Evolutionary conservation across 2,329 filamentous ascomycete genomes (phyloP), one percentile per base, ranked within the genome.

Genomic region (Colletotrichum sp.): DNA sequence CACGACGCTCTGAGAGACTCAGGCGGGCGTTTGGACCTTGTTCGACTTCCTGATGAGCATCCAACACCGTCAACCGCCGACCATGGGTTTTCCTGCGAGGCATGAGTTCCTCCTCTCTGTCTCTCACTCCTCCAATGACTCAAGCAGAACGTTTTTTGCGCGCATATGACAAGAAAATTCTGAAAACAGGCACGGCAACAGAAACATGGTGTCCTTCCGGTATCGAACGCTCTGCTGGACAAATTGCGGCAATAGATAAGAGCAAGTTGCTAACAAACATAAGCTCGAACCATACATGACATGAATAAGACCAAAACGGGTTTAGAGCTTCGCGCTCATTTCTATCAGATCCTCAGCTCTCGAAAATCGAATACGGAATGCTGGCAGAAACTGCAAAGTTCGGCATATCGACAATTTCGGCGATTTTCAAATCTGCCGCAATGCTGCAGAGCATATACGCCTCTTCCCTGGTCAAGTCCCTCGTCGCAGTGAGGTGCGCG

Each of bases 361-460:
- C 80, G 80, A 91, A 90, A 18, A 89, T 84, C 61, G 83, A 86
- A 78, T 90, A 79, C 3, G 88, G 88, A 34, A 91, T 79, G 65
- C 83, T 86, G 80, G 88, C 89, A 10, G 88, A 85, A 38, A 90
- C 86, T 4, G 85, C 87, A 81, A 86, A 90, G 77, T 90, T 87
- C 12, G 89, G 88, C 85, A 90, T 88, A 76, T 90, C 89, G 26
- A 91, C 88, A 3, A 87, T 86, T 80, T 91, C 88, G 6, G 84
- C 85, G 79, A 90, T 88, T 77, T 87, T 88, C 77, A 91, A 78
- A 78, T 89, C 86, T 0, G 85, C 88, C 0, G 86, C 87, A 15
- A 91, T 85, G 73, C 87, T 89, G 30, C 85, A 84, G 24, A 91
- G 80, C 82, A 91, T 90, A 78, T 91, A 91, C 3, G 86, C 88